Evolutionary conservation across 805 yeast genomes (phyloP), one percentile per base, ranked within the genome.

Genomic region (Candida pseudoglaebosa): DNA sequence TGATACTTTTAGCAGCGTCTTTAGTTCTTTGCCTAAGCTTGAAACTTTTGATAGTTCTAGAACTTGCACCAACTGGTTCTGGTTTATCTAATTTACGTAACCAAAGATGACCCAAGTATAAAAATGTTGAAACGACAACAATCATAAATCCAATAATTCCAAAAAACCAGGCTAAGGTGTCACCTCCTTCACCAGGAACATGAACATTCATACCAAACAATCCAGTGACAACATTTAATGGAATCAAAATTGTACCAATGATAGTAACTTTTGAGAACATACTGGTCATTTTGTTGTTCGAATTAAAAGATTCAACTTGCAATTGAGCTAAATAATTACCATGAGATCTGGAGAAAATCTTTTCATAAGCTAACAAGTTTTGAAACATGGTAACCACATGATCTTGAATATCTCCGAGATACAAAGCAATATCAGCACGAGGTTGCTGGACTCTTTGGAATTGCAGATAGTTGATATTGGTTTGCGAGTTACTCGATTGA

Each of bases 341-440:
- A 59, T 91, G 97, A 1, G 95, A 83, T 49, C 97, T 76, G 32
- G 95, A 81, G 57, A 91, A 84, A 52, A 91, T 91, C 73, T 90
- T 90, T 58, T 91, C 99, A 56, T 88, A 90, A 3, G 95, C 85
- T 31, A 82, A 62, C 56, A 91, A 72, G 54, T 88, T 90, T 65
- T 89, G 96, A 62, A 80, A 84, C 97, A 91, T 91, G 13, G 98
- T 91, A 42, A 90, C 81, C 53, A 91, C 84, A 75, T 90, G 98
- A 72, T 90, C 97, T 65, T 89, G 96, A 56, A 90, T 90, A 77
- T 90, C 98, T 41, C 96, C 96, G 45, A 90, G 65, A 60, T 87
- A 91, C 46, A 90, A 70, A 0, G 95, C 95, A 62, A 90, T 90
- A 53, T 91, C 97, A 19, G 84, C 91, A 53, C 95, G 75, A 37